Evolutionary conservation across 148 eudicot species (phyloP), one percentile per base, ranked within the genome.

Genomic region (Spergularia marina): DNA sequence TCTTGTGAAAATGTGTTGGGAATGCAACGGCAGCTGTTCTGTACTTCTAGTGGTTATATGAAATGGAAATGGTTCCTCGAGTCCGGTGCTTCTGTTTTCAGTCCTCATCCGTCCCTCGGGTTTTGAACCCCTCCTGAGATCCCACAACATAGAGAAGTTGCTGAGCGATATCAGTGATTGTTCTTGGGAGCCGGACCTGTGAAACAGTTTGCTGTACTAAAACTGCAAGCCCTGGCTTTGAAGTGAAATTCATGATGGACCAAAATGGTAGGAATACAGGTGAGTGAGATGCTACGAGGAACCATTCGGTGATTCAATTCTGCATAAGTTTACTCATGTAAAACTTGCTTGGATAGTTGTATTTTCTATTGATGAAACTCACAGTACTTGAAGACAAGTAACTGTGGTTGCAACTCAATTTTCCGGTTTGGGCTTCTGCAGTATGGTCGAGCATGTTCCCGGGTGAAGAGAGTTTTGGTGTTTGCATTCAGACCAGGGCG

Each of bases 1-100:
- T 74, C 74, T 64, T 72, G 73, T 62, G 65, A 71, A 72, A 58
- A 73, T 80, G 62, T 76, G 68, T 20, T 23, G 40, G 39, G 49
- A 65, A 58, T 68, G 44, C 53, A 61, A 53, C 34, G 69, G 49
- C 63, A 44, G 59, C 23, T 79, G 51, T 58, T 68, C 41, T 68
- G 36, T n/a, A 30, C 36, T 30, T 30, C 1, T 30, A 30, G 52
- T 67, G 17, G 18, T 41, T 25, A 62, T 44, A 36, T 20, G 63
- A 41, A 80, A 49, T 44, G 60, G 62, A 69, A 60, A 66, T 55
- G 21, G 57, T 70, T 56, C 54, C 9, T 16, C 54, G 15, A 15
- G 41, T 62, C 72, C 13, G 40, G 54, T 66, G 55, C 57, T 44
- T 68, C 34, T 16, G 56, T 51, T 53, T 13, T 54, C 30, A 25